Percentiles rank a stretch among this genome's conserved stretches.
These are phyloP conservation scores for Berberis vulgaris DNA, from an alignment of 164 flowering plant species.

Conservation along the genomic window DNA sequence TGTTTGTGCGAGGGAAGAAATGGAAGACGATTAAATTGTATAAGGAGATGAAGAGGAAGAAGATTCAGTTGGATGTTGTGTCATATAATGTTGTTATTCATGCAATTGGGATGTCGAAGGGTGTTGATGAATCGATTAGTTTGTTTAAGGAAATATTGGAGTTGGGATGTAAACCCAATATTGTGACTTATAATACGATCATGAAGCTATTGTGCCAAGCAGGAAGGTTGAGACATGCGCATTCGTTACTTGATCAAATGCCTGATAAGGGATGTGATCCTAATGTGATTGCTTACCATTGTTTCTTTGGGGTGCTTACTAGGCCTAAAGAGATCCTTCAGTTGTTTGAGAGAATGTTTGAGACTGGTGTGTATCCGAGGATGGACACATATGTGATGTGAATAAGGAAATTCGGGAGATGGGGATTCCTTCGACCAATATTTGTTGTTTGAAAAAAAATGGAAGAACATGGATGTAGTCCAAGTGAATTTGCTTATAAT, in stretches of 20 bases:
- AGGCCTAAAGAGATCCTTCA: conserved; percentile 64
- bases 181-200: too few relatives aligned
- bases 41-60: conserved; percentile 55
- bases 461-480: conserved; percentile 66
- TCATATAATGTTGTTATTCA: too few relatives aligned
- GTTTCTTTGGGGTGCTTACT: conserved; percentile 50
- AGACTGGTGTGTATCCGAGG: conserved; percentile 52
- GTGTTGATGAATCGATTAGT: too few relatives aligned
- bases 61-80: too few relatives aligned
- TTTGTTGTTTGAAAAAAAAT: conserved; percentile 71
- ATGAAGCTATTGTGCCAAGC: conserved; percentile 16
- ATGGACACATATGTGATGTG: conserved; percentile 91
- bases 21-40: conserved; percentile 74
- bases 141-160: too few relatives aligned
- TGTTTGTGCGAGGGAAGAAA: too few relatives aligned
- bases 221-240: conserved; percentile 57
- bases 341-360: conserved; percentile 73
- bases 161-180: too few relatives aligned
- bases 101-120: too few relatives aligned
- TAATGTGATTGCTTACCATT: conserved; percentile 58
- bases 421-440: conserved; percentile 84
- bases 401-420: conserved; percentile 81
- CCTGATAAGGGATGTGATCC: conserved; percentile 45
- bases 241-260: conserved; percentile 48
- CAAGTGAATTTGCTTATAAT: conserved; percentile 70